phyloP scores from a whole-genome alignment of 768 basidiomycete genomes.

The Leccinum incarnatum region DNA sequence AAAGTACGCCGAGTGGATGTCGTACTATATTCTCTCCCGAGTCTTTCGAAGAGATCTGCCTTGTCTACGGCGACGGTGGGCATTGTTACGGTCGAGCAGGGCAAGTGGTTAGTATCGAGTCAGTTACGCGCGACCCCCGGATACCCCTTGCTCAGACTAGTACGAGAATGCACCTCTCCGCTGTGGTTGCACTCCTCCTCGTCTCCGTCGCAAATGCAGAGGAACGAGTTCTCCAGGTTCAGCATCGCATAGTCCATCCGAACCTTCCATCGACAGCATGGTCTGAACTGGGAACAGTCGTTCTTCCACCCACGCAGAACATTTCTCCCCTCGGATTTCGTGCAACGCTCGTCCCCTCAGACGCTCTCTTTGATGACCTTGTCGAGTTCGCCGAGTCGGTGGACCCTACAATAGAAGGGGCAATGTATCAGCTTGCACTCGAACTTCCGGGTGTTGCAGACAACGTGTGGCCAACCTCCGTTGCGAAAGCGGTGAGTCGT shows the following conservation, averaged over 20 bases:
- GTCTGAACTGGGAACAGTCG: slow-evolving; percentile 26
- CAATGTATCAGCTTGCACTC: slow-evolving; percentile 74
- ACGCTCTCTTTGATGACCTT: slow-evolving; percentile 48
- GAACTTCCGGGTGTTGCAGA: slow-evolving; percentile 43
- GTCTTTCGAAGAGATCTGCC: slow-evolving; percentile 85
- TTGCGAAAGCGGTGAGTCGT: slow-evolving; percentile 48
- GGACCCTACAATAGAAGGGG: slow-evolving; percentile 37
- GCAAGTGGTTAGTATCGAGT: neutral
- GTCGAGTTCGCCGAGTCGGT: slow-evolving; percentile 41
- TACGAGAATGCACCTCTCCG: slow-evolving; percentile 7
- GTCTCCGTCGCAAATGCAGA: slow-evolving; percentile 12
- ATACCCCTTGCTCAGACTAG: slow-evolving; percentile 12
- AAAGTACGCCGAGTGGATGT: slow-evolving; percentile 10
- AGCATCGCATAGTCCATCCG: slow-evolving; percentile 34
- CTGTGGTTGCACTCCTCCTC: slow-evolving; percentile 14
- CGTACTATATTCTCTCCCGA: slow-evolving; percentile 81
- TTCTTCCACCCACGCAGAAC: slow-evolving; percentile 28
- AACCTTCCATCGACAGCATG: slow-evolving; percentile 25
- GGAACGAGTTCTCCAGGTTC: slow-evolving; percentile 13
- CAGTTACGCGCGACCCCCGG: slow-evolving; percentile 16
- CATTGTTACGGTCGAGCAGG: slow-evolving; percentile 44
- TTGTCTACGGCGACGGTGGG: slow-evolving; percentile 97
- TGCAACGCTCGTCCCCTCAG: slow-evolving; percentile 37
- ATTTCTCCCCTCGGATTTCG: slow-evolving; percentile 34
- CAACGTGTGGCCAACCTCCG: slow-evolving; percentile 31